Evolutionary conservation across 306 rosid genomes (phyloP).

Genomic region (Alnus glutinosa): DNA sequence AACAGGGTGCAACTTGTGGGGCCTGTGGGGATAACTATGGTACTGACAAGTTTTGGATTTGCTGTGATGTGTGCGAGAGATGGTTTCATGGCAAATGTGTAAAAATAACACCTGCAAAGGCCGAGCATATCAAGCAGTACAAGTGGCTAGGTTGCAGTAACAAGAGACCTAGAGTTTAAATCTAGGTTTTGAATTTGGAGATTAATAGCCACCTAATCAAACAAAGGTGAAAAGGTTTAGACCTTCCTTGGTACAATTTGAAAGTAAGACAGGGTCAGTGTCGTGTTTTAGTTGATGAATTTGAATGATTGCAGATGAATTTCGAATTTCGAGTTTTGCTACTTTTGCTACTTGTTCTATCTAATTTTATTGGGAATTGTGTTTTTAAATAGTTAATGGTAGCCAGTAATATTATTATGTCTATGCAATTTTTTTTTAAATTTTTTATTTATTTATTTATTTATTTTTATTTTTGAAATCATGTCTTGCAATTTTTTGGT

Average conservation of each 20-base stretch:
- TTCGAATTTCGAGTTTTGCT: slow-evolving; percentile 72
- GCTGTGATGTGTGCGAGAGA: slow-evolving; percentile 86
- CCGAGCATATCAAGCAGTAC: slow-evolving; percentile 94
- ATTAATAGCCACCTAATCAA: slow-evolving; percentile 18
- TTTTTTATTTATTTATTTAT: no score
- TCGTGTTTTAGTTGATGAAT: slow-evolving; percentile 57
- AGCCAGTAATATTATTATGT: slow-evolving; percentile 36
- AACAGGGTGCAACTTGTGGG: slow-evolving; percentile 91
- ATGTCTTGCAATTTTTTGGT: slow-evolving; percentile 30
- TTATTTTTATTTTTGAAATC: no score
- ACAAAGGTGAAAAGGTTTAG: slow-evolving; percentile 44
- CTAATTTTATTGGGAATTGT: slow-evolving; percentile 48
- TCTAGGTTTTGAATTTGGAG: slow-evolving; percentile 41
- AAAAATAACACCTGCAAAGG: slow-evolving; percentile 90
- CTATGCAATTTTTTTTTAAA: slow-evolving; percentile 26
- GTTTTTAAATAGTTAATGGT: slow-evolving; percentile 63
- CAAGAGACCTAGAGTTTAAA: slow-evolving; percentile 79
- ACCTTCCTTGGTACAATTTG: slow-evolving; percentile 52
- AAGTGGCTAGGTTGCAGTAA: slow-evolving; percentile 90
- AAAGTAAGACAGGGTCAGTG: slow-evolving; percentile 44
- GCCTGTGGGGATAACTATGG: slow-evolving; percentile 90
- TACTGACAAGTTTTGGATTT: slow-evolving; percentile 86
- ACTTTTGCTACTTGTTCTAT: slow-evolving; percentile 50
- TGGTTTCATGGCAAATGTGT: slow-evolving; percentile 97
- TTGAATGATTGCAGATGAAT: slow-evolving; percentile 58